phyloP scores from a whole-genome alignment of 495 filamentous ascomycete species.

The Aspergillus incahuasiensis region DNA sequence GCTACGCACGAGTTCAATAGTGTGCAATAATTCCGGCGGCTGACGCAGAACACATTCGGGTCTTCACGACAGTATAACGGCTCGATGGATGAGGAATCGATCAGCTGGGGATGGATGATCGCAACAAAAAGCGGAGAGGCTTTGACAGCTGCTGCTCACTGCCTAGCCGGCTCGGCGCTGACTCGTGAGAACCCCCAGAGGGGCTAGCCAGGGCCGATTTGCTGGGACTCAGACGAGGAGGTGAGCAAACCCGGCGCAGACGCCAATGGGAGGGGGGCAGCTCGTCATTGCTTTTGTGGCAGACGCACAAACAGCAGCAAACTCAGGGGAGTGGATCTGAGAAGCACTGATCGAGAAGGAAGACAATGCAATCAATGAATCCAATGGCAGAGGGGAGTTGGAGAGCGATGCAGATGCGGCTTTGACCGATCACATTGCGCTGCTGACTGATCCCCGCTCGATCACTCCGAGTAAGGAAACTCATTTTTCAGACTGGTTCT shows the following conservation, averaged over 20 bases:
- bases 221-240: neutral
- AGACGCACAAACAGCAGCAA: slow-evolving; percentile 10
- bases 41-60: slow-evolving; percentile 8
- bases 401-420: neutral
- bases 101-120: neutral
- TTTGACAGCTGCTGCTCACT: neutral
- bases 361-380: neutral
- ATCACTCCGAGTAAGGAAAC: neutral
- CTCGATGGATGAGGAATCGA: slow-evolving; percentile 6
- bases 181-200: neutral
- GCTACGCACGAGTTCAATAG: neutral
- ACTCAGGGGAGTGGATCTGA: neutral
- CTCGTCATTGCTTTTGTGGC: slow-evolving; percentile 8
- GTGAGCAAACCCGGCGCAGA: neutral
- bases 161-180: neutral
- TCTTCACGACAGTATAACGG: neutral
- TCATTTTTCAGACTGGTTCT: neutral
- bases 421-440: slow-evolving; percentile 1
- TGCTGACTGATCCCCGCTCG: neutral
- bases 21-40: neutral
- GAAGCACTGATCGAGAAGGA: neutral
- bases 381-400: neutral
- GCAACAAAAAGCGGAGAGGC: neutral
- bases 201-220: neutral
- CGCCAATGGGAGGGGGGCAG: slow-evolving; percentile 4